phyloP scores from a whole-genome alignment of 768 basidiomycete species.

The Boletus rubropictus region DNA sequence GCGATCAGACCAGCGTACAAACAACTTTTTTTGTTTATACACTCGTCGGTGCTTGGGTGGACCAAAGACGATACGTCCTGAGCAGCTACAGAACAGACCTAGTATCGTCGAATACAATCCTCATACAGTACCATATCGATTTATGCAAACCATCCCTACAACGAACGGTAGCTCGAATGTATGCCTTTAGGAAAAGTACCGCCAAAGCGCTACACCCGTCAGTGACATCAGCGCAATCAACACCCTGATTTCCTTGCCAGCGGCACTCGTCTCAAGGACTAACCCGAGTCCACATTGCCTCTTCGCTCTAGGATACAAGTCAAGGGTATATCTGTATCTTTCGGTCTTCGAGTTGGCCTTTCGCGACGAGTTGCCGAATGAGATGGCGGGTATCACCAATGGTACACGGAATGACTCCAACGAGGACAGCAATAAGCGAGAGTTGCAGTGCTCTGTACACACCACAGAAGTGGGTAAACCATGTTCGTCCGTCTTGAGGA shows the following conservation, averaged over 20 bases:
- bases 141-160: no score
- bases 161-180: neutral
- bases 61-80: no score
- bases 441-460: constrained; percentile 44
- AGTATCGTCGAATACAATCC: no score
- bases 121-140: no score
- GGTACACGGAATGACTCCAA: constrained; percentile 12
- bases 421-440: constrained; percentile 26
- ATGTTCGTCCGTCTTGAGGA: constrained; percentile 55
- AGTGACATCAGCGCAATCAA: constrained; percentile 24
- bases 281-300: constrained; percentile 40
- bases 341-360: constrained; percentile 29
- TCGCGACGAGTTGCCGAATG: constrained; percentile 15
- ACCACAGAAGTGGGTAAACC: constrained; percentile 53
- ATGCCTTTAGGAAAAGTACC: constrained; percentile 24
- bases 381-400: constrained; percentile 25
- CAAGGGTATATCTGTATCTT: constrained; percentile 23
- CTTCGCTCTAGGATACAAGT: constrained; percentile 32
- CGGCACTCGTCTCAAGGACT: constrained; percentile 51
- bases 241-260: constrained; percentile 58
- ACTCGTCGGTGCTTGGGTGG: neutral
- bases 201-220: constrained; percentile 29
- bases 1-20: constrained; percentile 10
- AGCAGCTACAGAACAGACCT: no score
- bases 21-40: constrained; percentile 19